Evolutionary conservation across 305 asterid species (phyloP), one percentile per base, ranked within the genome.

Genomic region (Plantago lanceolata): DNA sequence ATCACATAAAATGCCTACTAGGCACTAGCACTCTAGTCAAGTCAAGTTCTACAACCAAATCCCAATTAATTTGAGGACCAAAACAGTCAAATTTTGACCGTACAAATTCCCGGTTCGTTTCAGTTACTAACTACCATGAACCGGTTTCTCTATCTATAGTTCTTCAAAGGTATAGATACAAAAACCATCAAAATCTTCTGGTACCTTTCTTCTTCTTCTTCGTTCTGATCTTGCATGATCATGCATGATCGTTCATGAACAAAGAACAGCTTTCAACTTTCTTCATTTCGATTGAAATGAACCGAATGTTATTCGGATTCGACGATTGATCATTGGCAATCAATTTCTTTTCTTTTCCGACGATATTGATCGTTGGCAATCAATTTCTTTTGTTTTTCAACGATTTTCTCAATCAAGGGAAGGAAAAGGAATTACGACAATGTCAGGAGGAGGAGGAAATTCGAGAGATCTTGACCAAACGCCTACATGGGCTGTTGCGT

Each of bases 401-500:
- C 47, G 47, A 12, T n/a, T n/a, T 40, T 40, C 14, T 40, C 12
- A 13, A 40, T 40, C 47, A 7, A 31, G 24, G 31, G 45, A 57
- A 57, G 17, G 31, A 53, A 51, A 12, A 43, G 26, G 43, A 43
- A 52, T 47, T 49, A 55, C 51, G 24, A 71, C 61, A 62, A 57
- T 16, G 68, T 61, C 0, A 0, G 67, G 64, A 13, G 71, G 72
- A 4, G 51, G 72, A 52, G 63, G 63, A 18, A 31, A 15, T 63
- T 66, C 73, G 6, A 71, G 90, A 64, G 70, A 81, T 55, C 85
- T 84, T 13, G 77, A 84, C 55, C 75, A 75, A 51, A 84, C 91
- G 1, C 79, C 91, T 11, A 84, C 91, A 56, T 84, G 88, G 91
- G 91, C 88, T 0, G 91, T 84, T 19, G 70, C 91, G 5, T 63